A percentile compares a stretch with the other conserved stretches of the same genome.
phyloP scores from a whole-genome alignment of 305 asterid species.

The Solanum chacoense region DNA sequence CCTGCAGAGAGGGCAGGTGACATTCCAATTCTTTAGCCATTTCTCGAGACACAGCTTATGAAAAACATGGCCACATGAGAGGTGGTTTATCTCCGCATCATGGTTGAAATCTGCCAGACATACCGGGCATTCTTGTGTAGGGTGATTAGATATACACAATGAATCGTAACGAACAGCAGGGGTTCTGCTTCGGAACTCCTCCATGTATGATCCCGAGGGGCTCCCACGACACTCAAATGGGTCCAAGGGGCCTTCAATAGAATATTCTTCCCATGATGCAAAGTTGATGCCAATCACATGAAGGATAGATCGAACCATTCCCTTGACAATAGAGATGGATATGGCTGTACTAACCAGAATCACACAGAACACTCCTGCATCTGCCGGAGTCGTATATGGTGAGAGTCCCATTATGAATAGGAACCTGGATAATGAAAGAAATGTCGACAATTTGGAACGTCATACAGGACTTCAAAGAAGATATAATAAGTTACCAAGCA shows the following conservation, averaged over 20 bases:
- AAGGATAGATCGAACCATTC: slow-evolving; percentile 56
- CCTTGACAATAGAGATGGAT: slow-evolving; percentile 73
- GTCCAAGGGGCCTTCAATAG: slow-evolving; percentile 34
- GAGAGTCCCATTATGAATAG: slow-evolving; percentile 53
- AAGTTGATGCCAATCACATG: slow-evolving; percentile 57
- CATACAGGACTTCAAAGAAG: background rate
- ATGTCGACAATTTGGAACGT: background rate
- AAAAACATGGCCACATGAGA: slow-evolving; percentile 79
- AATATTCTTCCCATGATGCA: slow-evolving; percentile 57
- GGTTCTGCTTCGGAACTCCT: slow-evolving; percentile 57
- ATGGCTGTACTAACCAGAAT: slow-evolving; percentile 77
- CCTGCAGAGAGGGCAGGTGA: slow-evolving; percentile 94
- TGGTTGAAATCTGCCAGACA: slow-evolving; percentile 67
- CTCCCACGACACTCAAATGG: slow-evolving; percentile 27
- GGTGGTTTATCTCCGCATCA: slow-evolving; percentile 52
- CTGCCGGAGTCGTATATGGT: slow-evolving; percentile 71
- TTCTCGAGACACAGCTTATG: slow-evolving; percentile 73
- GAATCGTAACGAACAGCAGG: slow-evolving; percentile 57
- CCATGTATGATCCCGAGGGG: slow-evolving; percentile 64
- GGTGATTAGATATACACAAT: slow-evolving; percentile 16
- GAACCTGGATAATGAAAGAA: background rate
- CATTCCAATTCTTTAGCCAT: slow-evolving; percentile 84
- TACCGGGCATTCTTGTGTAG: slow-evolving; percentile 65
- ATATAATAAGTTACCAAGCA: background rate
- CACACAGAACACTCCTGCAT: slow-evolving; percentile 76